A percentile compares a stretch with the other conserved stretches of the same genome.
Conservation (phyloP, 768 basidiomycete genomes). For the Mycena capillaripes region DNA sequence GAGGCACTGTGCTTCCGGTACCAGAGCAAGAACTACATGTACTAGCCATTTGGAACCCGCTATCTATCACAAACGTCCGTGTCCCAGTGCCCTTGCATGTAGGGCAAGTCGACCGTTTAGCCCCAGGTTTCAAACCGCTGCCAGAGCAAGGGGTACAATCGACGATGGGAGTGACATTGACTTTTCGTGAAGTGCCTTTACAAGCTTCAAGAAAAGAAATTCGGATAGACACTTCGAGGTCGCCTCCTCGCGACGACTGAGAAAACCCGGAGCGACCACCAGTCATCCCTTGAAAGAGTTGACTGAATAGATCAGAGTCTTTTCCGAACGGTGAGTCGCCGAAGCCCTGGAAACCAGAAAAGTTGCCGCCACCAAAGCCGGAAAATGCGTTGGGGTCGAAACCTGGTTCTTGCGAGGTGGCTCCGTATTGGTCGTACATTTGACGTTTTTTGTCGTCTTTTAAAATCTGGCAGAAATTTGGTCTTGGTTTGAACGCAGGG, state of each 20-base stretch:
- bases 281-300: constrained; percentile 83
- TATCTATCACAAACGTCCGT: constrained; percentile 90
- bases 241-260: constrained; percentile 73
- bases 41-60: constrained; percentile 97
- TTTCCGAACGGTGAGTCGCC: constrained; percentile 66
- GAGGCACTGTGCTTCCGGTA: constrained; percentile 83
- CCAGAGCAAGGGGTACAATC: constrained; percentile 90
- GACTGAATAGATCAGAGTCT: constrained; percentile 83
- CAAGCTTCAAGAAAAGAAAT: constrained; percentile 96
- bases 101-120: constrained; percentile 83
- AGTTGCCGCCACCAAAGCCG: constrained; percentile 66
- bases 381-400: constrained; percentile 93
- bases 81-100: constrained; percentile 91
- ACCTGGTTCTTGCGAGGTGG: constrained; percentile 92
- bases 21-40: constrained; percentile 90
- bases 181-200: constrained; percentile 83
- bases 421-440: constrained; percentile 92
- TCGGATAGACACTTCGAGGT: constrained; percentile 83
- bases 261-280: constrained; percentile 61
- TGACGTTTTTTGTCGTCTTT: constrained; percentile 96
- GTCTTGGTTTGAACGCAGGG: constrained; percentile 11
- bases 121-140: constrained; percentile 88
- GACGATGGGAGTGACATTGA: constrained; percentile 85
- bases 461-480: constrained; percentile 70
- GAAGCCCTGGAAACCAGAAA: constrained; percentile 82